Percentiles rank a stretch among this genome's conserved stretches.
Conservation (phyloP, 352 stramenopile species). For the Blastocystis sp. region DNA sequence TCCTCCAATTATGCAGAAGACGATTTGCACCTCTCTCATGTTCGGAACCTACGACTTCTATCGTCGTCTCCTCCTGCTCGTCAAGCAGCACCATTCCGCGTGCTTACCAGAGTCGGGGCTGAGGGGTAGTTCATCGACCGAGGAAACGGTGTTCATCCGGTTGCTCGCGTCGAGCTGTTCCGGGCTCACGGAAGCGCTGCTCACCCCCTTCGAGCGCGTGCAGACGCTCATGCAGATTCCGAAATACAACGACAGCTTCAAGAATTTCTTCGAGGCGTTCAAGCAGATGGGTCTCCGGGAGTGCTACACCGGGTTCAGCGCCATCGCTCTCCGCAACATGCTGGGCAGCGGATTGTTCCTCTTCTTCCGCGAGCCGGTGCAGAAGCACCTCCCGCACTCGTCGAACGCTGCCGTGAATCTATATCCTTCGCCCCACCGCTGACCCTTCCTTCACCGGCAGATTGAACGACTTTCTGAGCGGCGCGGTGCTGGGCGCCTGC, state of each 20-base stretch:
- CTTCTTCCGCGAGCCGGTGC: constrained; percentile 78
- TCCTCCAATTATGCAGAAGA: constrained; percentile 80
- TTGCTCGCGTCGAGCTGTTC: constrained; percentile 70
- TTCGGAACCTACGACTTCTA: constrained; percentile 85
- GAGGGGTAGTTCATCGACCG: neutral
- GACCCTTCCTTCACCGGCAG: constrained; percentile 38
- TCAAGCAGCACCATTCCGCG: neutral
- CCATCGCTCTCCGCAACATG: constrained; percentile 81
- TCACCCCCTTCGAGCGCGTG: constrained; percentile 82
- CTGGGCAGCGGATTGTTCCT: constrained; percentile 83
- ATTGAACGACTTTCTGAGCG: constrained; percentile 80
- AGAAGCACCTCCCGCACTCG: constrained; percentile 76
- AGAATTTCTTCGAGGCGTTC: constrained; percentile 79
- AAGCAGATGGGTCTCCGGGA: constrained; percentile 79
- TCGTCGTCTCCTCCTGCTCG: constrained; percentile 74
- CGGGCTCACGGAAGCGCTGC: constrained; percentile 80
- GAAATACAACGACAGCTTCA: constrained; percentile 81
- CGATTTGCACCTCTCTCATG: constrained; percentile 84
- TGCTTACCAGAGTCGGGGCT: neutral
- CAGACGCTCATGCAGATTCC: constrained; percentile 83
- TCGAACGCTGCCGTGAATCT: constrained; percentile 72
- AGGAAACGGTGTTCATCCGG: constrained; percentile 55
- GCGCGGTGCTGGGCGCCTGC: constrained; percentile 79
- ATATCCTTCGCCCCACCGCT: constrained; percentile 31
- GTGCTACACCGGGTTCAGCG: constrained; percentile 79